Evolutionary conservation across 306 rosid genomes (phyloP).

Genomic region (Pterocarpus santalinus): DNA sequence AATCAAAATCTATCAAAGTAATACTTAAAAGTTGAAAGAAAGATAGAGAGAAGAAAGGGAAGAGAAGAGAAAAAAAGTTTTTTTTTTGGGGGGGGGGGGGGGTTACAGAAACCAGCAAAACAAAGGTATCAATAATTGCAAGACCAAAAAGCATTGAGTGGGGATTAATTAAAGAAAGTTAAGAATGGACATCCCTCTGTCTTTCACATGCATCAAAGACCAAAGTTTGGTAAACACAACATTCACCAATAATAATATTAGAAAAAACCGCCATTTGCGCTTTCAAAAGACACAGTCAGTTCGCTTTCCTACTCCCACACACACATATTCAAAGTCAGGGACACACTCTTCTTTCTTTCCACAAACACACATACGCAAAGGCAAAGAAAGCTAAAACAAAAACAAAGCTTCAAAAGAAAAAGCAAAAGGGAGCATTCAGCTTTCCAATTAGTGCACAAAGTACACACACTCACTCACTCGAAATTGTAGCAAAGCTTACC

Average conservation of each 20-base stretch:
- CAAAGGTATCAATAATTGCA: constrained; percentile 43
- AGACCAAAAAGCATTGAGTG: constrained; percentile 42
- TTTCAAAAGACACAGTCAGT: background rate
- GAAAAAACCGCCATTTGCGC: background rate
- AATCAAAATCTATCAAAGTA: no score
- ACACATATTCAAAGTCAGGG: background rate
- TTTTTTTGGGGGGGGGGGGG: no score
- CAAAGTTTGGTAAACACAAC: constrained; percentile 40
- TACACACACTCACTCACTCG: constrained; percentile 33
- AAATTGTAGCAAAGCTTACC: constrained; percentile 64
- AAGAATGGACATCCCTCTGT: background rate
- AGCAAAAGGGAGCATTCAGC: constrained; percentile 43
- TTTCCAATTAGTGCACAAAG: constrained; percentile 55
- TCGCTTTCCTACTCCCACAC: background rate
- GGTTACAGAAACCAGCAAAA: background rate
- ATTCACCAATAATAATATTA: background rate
- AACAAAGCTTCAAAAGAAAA: constrained; percentile 70
- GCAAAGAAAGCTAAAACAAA: constrained; percentile 52
- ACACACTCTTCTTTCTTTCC: constrained; percentile 31
- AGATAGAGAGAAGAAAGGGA: no score
- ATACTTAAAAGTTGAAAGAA: no score
- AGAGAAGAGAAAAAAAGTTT: no score
- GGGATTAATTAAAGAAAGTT: constrained; percentile 34
- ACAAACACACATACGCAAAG: constrained; percentile 31
- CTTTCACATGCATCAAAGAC: constrained; percentile 13